These are phyloP conservation scores for Chytriomyces sp. DNA, from an alignment of 192 early-diverging fungal species.

Conservation along the genomic window DNA sequence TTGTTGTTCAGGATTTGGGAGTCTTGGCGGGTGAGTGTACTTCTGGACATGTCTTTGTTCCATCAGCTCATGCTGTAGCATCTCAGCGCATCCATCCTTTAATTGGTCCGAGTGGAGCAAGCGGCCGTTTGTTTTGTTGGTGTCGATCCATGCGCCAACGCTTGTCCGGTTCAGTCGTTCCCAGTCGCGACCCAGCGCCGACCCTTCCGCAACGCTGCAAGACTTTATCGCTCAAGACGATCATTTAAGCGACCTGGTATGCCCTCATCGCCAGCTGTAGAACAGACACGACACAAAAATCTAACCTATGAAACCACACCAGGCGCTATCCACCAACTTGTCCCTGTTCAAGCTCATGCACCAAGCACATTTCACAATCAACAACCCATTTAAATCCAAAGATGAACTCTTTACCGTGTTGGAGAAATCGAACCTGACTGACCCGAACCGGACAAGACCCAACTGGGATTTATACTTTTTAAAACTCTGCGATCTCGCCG, in stretches of 20 bases:
- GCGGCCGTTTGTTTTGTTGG: constrained; percentile 76
- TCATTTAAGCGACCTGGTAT: background rate
- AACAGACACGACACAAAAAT: background rate
- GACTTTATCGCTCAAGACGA: constrained; percentile 32
- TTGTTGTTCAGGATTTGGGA: background rate
- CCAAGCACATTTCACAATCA: constrained; percentile 65
- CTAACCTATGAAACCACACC: background rate
- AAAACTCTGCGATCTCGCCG: constrained; percentile 88
- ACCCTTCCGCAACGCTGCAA: constrained; percentile 25
- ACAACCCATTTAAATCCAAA: constrained; percentile 58
- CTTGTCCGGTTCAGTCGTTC: constrained; percentile 63
- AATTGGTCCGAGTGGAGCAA: constrained; percentile 67
- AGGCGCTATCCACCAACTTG: background rate
- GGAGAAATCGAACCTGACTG: constrained; percentile 54
- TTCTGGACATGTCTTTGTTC: no score
- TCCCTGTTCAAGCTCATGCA: constrained; percentile 34
- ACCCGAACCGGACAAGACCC: constrained; percentile 81
- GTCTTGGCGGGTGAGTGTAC: no score
- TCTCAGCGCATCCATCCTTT: constrained; percentile 64
- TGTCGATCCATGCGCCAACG: constrained; percentile 84
- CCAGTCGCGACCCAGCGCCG: constrained; percentile 15
- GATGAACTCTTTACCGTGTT: constrained; percentile 45
- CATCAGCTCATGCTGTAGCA: constrained; percentile 40
- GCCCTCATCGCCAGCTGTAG: background rate
- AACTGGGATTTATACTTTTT: constrained; percentile 98